Percentiles rank a stretch among this genome's conserved stretches.
These are phyloP conservation scores for Camellia lanceoleosa DNA, from an alignment of 148 eudicot genomes.

Conservation along the genomic window DNA sequence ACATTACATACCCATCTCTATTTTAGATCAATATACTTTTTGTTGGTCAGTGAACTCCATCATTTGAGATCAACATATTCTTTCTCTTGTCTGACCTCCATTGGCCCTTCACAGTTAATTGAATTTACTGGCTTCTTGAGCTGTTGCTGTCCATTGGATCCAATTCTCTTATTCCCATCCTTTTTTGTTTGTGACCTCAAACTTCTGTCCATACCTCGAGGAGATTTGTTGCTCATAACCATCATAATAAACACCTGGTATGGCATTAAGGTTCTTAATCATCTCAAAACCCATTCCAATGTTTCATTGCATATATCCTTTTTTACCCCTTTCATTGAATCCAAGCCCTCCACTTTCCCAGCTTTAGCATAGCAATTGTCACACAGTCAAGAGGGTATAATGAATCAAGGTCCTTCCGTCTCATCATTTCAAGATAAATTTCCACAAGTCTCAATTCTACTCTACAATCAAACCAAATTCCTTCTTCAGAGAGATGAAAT, in stretches of 20 bases:
- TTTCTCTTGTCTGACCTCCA: not conserved
- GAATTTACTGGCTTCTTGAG: not conserved
- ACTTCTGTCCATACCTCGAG: not conserved
- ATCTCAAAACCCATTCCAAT: not conserved
- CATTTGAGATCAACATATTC: not conserved
- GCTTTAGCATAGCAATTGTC: not conserved
- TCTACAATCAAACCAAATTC: not conserved
- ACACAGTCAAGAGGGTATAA: too few species aligned
- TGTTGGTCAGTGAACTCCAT: not conserved
- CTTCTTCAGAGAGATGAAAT: not conserved
- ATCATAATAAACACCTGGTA: not conserved
- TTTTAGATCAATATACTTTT: not conserved
- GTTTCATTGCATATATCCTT: not conserved
- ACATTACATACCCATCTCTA: not conserved
- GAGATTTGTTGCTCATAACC: not conserved
- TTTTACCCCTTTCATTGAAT: not conserved
- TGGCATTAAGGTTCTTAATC: not conserved
- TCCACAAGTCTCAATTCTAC: not conserved
- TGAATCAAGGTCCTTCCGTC: not conserved
- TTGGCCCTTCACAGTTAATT: not conserved
- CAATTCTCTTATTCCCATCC: not conserved
- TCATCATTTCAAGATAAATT: not conserved
- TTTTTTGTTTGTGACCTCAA: not conserved
- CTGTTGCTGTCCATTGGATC: not conserved
- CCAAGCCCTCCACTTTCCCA: not conserved